These are phyloP conservation scores for Sonneratia alba DNA, from an alignment of 345 rosid genomes.

Conservation along the genomic window DNA sequence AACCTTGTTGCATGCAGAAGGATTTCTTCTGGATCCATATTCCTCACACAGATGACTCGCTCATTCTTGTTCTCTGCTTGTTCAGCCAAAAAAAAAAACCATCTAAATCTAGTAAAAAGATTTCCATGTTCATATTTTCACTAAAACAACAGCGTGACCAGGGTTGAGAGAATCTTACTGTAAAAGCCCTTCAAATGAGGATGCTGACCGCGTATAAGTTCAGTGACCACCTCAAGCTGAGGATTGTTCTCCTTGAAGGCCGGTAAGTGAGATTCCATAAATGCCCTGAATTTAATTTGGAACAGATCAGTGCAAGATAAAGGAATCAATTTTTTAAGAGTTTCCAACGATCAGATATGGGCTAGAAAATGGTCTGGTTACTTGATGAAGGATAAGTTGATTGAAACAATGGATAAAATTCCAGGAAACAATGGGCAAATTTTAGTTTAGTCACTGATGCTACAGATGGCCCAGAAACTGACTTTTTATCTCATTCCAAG, in stretches of 20 bases:
- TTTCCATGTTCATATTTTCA: background rate
- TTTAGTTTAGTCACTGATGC: too few species aligned
- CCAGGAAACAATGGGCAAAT: too few species aligned
- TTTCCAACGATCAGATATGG: background rate
- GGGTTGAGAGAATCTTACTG: conserved; percentile 31
- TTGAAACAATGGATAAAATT: background rate
- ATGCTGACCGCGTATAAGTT: conserved; percentile 75
- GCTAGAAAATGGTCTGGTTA: background rate
- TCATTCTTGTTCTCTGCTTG: conserved; percentile 61
- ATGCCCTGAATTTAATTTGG: conserved; percentile 39
- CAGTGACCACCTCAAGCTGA: conserved; percentile 64
- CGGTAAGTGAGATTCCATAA: conserved; percentile 72
- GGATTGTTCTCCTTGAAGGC: conserved; percentile 57
- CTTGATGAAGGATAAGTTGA: background rate
- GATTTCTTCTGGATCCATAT: conserved; percentile 56
- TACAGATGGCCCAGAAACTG: too few species aligned
- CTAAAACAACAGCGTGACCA: background rate
- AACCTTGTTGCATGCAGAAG: conserved; percentile 57
- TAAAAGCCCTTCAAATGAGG: conserved; percentile 71
- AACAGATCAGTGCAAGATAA: background rate
- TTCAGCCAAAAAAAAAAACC: background rate
- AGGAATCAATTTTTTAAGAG: background rate
- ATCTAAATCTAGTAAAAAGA: background rate
- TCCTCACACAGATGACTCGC: conserved; percentile 81
- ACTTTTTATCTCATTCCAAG: too few species aligned